A percentile compares a stretch with the other conserved stretches of the same genome.
These are phyloP conservation scores for Pythium pyrilobum DNA, from an alignment of 352 stramenopile species.

Conservation along the genomic window DNA sequence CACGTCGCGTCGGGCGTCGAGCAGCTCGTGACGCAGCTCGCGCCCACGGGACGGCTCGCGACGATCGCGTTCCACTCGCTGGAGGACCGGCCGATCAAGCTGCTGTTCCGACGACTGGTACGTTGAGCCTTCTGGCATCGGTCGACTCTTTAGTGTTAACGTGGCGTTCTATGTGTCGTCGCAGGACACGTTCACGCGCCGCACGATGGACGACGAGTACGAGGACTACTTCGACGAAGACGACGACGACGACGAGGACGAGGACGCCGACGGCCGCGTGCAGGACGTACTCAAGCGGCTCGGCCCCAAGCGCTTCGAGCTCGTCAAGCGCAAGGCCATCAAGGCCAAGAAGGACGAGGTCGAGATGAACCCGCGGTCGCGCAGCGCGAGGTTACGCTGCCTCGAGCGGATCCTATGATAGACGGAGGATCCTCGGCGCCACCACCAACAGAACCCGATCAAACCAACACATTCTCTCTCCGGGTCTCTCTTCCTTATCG, in stretches of 20 bases:
- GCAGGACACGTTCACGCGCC: slow-evolving; percentile 7
- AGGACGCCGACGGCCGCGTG: slow-evolving; percentile 8
- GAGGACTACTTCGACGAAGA: slow-evolving; percentile 22
- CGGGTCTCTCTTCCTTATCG: too few species aligned
- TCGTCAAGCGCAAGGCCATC: slow-evolving; percentile 58
- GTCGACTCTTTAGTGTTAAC: too few species aligned
- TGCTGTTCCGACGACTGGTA: slow-evolving; percentile 63
- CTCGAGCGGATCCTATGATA: slow-evolving; percentile 55
- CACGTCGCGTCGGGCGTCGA: slow-evolving; percentile 59
- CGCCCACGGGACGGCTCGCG: slow-evolving; percentile 50
- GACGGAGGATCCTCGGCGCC: too few species aligned
- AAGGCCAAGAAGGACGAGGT: slow-evolving; percentile 68
- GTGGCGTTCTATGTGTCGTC: too few species aligned
- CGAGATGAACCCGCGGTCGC: slow-evolving; percentile 50
- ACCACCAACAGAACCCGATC: too few species aligned
- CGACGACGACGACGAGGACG: slow-evolving; percentile 12
- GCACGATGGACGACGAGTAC: slow-evolving; percentile 16
- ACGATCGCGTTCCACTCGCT: slow-evolving; percentile 85
- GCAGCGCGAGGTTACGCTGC: slow-evolving; percentile 69
- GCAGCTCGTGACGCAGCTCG: slow-evolving; percentile 45
- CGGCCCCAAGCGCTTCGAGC: slow-evolving; percentile 41
- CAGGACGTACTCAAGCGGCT: slow-evolving; percentile 8
- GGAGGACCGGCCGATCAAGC: slow-evolving; percentile 79
- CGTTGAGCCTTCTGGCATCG: too few species aligned
- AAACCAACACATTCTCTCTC: too few species aligned